phyloP scores from a whole-genome alignment of 2,329 filamentous ascomycete species.

The Beauveria australis region DNA sequence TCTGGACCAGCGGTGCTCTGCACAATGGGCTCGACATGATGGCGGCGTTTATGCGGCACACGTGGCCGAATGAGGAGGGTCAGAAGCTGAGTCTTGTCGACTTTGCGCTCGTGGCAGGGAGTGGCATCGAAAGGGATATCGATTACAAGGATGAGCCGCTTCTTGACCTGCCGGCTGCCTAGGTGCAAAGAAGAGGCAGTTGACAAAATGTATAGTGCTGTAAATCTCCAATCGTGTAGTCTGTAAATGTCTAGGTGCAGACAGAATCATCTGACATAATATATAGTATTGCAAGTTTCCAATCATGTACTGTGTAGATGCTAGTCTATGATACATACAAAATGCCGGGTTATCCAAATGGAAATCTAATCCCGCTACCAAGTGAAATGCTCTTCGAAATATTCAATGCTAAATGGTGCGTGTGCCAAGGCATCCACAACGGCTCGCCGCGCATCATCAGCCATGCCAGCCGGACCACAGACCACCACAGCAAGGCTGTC shows the following conservation, averaged over 20 bases:
- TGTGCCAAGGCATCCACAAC: slow-evolving; percentile 24
- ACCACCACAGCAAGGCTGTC: slow-evolving; percentile 32
- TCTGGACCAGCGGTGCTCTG: slow-evolving; percentile 28
- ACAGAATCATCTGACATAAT: background rate
- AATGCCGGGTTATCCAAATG: background rate
- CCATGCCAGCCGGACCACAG: slow-evolving; percentile 37
- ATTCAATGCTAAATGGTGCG: slow-evolving; percentile 25
- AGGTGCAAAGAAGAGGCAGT: background rate
- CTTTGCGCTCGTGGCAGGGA: slow-evolving; percentile 14
- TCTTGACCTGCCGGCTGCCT: background rate
- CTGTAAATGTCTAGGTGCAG: background rate
- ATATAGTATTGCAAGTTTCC: no score
- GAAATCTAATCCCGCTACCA: slow-evolving; percentile 23
- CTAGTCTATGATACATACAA: background rate
- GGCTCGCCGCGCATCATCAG: slow-evolving; percentile 32
- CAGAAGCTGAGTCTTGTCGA: slow-evolving; percentile 14
- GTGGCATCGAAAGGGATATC: slow-evolving; percentile 22
- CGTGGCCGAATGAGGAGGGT: slow-evolving; percentile 21
- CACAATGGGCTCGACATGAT: slow-evolving; percentile 29
- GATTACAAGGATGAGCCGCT: slow-evolving; percentile 23
- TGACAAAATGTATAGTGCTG: no score
- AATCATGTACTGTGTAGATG: background rate
- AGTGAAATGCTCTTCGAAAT: slow-evolving; percentile 36
- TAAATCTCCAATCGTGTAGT: background rate
- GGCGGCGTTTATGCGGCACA: slow-evolving; percentile 20